Conservation (phyloP, 139 green algal species). For the Chlamydomonas schloesseri region DNA sequence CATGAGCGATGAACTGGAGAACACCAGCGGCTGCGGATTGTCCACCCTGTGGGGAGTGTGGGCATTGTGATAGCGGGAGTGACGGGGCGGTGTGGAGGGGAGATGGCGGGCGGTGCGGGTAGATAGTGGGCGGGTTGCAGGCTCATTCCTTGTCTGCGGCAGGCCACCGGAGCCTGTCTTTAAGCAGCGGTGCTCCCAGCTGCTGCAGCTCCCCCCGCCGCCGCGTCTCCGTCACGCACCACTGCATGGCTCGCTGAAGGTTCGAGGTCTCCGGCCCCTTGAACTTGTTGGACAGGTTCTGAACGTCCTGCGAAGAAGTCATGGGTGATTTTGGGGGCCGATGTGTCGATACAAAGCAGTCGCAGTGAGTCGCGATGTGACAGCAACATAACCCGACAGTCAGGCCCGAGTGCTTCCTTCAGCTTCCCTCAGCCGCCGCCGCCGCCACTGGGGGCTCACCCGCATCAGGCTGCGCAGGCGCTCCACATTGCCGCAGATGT, state of each 20-base stretch:
- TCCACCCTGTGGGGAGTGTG: constrained; percentile 29
- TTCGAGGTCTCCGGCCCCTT: constrained; percentile 26
- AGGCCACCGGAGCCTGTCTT: too few relatives aligned
- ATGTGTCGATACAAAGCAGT: too few relatives aligned
- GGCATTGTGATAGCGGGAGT: neutral
- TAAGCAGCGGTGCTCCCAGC: too few relatives aligned
- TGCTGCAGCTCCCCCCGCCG: too few relatives aligned
- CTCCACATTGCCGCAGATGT: constrained; percentile 9
- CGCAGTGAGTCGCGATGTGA: too few relatives aligned
- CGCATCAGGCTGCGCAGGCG: constrained; percentile 20
- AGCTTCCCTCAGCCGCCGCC: too few relatives aligned
- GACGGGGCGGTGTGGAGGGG: neutral
- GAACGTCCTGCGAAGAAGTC: constrained; percentile 22
- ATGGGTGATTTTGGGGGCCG: neutral
- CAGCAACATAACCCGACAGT: too few relatives aligned
- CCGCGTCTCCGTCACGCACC: too few relatives aligned
- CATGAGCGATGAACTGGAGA: constrained; percentile 26
- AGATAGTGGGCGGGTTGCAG: too few relatives aligned
- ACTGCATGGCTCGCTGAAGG: constrained; percentile 35
- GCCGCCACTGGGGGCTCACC: neutral
- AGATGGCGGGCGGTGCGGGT: too few relatives aligned
- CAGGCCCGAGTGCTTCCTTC: too few relatives aligned
- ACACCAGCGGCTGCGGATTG: constrained; percentile 32
- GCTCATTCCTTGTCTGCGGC: too few relatives aligned
- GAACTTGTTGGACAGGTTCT: constrained; percentile 37